phyloP scores from a whole-genome alignment of 495 filamentous ascomycete species.

The Aspergillus sclerotiicarbonarius region DNA sequence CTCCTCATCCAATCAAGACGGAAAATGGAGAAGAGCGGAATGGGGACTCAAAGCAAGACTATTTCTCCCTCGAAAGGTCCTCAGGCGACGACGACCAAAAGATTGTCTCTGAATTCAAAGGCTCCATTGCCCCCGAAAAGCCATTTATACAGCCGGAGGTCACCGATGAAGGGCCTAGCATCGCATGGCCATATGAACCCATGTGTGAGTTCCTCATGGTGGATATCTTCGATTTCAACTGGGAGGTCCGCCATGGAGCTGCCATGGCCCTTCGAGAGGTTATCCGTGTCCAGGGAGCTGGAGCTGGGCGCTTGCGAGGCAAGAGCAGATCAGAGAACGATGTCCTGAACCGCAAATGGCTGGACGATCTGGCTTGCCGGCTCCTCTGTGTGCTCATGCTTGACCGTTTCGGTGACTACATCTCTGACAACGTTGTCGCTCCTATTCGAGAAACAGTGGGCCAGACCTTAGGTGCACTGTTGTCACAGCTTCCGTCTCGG shows the following conservation, averaged over 20 bases:
- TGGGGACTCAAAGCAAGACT: conserved; percentile 59
- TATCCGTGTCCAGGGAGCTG: conserved; percentile 83
- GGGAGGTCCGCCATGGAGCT: conserved; percentile 97
- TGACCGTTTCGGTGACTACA: conserved; percentile 95
- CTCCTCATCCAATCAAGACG: conserved; percentile 67
- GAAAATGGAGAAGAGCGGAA: conserved; percentile 56
- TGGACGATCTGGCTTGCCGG: conserved; percentile 89
- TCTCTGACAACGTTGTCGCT: conserved; percentile 93
- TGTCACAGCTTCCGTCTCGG: conserved; percentile 70
- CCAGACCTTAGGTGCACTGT: conserved; percentile 86
- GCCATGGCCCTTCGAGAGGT: conserved; percentile 94
- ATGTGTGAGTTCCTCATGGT: conserved; percentile 90
- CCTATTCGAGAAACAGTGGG: conserved; percentile 95
- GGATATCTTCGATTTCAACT: conserved; percentile 89
- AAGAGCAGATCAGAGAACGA: conserved; percentile 74
- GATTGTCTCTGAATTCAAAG: conserved; percentile 94
- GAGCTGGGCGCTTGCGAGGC: conserved; percentile 76
- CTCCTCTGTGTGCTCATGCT: conserved; percentile 95
- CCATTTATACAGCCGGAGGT: conserved; percentile 63
- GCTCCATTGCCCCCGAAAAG: conserved; percentile 60
- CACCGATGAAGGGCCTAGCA: conserved; percentile 70
- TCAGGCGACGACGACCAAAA: conserved; percentile 84
- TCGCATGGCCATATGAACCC: conserved; percentile 81
- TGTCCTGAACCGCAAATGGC: conserved; percentile 73
- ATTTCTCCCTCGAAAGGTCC: conserved; percentile 78